A percentile compares a stretch with the other conserved stretches of the same genome.
phyloP scores from a whole-genome alignment of 2,329 filamentous ascomycete genomes.

The Paramyrothecium roridum region DNA sequence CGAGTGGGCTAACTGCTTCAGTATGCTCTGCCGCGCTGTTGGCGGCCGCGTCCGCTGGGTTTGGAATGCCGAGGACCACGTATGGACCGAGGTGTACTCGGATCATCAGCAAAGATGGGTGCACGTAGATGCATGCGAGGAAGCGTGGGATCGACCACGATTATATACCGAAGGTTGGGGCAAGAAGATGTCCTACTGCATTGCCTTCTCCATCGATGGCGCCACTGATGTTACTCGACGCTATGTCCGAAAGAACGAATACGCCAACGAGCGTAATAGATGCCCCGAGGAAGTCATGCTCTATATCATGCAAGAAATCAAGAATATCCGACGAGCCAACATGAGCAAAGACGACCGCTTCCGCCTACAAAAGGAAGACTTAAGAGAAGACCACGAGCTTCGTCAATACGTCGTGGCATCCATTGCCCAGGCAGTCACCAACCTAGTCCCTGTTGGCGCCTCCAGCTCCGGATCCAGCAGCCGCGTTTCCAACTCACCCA shows the following conservation, averaged over 20 bases:
- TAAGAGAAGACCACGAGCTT: conserved; percentile 71
- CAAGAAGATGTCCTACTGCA: conserved; percentile 94
- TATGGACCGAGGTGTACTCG: conserved; percentile 97
- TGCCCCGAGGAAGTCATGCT: conserved; percentile 88
- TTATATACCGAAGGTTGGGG: conserved; percentile 94
- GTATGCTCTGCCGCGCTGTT: conserved; percentile 93
- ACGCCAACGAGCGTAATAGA: conserved; percentile 71
- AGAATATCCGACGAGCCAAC: conserved; percentile 76
- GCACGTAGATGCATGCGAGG: conserved; percentile 94
- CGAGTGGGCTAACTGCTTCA: conserved; percentile 98
- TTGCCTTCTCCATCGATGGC: conserved; percentile 92
- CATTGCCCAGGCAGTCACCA: conserved; percentile 70
- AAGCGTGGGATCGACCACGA: conserved; percentile 89
- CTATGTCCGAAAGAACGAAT: conserved; percentile 68
- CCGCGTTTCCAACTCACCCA: conserved; percentile 19
- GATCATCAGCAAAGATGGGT: conserved; percentile 92
- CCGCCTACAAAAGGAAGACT: conserved; percentile 76
- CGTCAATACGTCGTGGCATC: conserved; percentile 70
- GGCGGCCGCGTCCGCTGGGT: conserved; percentile 93
- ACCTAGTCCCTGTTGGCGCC: conserved; percentile 54
- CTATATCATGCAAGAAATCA: conserved; percentile 90
- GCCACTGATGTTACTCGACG: conserved; percentile 64
- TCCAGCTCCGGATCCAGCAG: conserved; percentile 17
- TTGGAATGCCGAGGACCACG: conserved; percentile 96
- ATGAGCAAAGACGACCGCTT: conserved; percentile 84